Base-by-base conservation (phyloP, 257 asterid species). In the Nicotiana tomentosiformis region DNA sequence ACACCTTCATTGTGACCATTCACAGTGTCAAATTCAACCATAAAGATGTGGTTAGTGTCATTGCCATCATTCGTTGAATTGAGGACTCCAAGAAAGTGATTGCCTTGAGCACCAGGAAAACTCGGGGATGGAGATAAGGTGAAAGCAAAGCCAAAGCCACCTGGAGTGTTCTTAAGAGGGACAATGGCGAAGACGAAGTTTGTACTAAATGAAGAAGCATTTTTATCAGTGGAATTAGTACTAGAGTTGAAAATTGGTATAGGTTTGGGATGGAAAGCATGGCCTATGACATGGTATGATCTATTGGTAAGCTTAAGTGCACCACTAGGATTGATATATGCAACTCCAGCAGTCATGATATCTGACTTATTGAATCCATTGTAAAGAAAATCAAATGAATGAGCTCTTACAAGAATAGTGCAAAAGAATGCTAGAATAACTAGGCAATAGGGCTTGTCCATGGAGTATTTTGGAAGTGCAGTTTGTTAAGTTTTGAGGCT, bases 11-110 rank as follows among this genome's bases (percentile, higher is more conserved):
- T 26, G 39, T 37, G 39, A 0, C 98, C 97, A 10, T 80, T 26
- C 17, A 93, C 92, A 1, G 97, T 91, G 80, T 92, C 98, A 51
- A 94, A 94, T 51, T 94, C 97, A 57, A 94, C 95, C 87, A 91
- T 82, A 81, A 94, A 90, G 17, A 92, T 65, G 37, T 86, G 94
- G 86, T 92, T 91, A 0, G 91, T 29, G 0, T 74, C 0, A 0
- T 29, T 37, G 0, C 82, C 69, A 14, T 88, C 35, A 12, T 86
- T 92, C 1, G n/a, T 14, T 0, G 4, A 0, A 82, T 84, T 90
- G 82, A 94, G 20, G 4, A 94, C 85, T 61, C 97, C 98, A 46
- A 94, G 53, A 85, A 5, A 89, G 3, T 94, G 98, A 17, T 57
- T 89, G 0, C 74, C 81, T 5, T 78, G 55, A 3, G 88, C 92